Evolutionary conservation across 768 basidiomycete species (phyloP).

Genomic region (Mycena polygramma): DNA sequence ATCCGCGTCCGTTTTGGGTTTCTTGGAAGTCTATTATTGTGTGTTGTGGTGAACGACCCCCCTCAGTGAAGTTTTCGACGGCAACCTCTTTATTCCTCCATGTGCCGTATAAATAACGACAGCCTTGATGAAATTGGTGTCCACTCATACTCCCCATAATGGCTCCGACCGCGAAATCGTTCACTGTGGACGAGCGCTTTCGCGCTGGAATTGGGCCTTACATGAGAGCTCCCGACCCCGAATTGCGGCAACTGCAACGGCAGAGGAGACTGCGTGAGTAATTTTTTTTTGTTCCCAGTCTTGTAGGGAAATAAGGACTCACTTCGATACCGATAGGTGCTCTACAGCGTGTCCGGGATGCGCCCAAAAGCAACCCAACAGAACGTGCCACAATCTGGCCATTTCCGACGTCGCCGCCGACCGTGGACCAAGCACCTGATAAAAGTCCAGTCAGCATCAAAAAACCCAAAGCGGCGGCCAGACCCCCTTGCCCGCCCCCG

Average conservation of each 20-base stretch:
- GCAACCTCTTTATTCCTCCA: conserved; percentile 34
- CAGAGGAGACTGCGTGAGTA: neutral
- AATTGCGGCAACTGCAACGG: neutral
- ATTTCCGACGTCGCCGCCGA: neutral
- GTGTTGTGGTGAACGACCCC: conserved; percentile 14
- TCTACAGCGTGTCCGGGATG: no score
- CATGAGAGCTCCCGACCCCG: neutral
- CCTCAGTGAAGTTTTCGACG: conserved; percentile 32
- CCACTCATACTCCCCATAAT: no score
- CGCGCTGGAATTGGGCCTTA: no score
- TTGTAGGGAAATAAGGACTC: no score
- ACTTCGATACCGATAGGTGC: no score
- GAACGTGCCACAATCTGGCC: neutral
- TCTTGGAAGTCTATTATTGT: no score
- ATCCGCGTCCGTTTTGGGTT: no score
- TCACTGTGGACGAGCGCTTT: no score
- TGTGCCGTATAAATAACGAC: conserved; percentile 14
- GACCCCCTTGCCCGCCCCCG: neutral
- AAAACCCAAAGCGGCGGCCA: neutral
- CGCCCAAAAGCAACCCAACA: no score
- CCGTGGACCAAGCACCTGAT: no score
- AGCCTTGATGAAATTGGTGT: no score
- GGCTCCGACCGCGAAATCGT: no score
- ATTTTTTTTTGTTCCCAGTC: neutral
- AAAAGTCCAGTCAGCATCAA: neutral